phyloP scores from a whole-genome alignment of 106 monocot genomes.

The Narthecium ossifragum region DNA sequence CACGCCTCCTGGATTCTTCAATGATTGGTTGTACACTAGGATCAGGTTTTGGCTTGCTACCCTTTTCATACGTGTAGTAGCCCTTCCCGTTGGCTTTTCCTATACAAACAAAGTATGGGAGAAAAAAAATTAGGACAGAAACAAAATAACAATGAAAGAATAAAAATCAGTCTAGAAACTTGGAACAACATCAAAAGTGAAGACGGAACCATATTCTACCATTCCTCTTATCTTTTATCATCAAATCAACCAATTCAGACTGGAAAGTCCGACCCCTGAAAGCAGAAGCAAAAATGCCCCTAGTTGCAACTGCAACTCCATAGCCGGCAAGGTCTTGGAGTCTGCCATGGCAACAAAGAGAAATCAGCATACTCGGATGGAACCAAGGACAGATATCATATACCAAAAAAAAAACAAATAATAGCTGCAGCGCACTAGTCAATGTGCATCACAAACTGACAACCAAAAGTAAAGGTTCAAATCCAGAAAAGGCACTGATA shows the following conservation, averaged over 20 bases:
- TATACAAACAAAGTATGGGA: constrained; percentile 17
- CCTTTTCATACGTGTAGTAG: constrained; percentile 83
- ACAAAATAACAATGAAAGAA: not conserved
- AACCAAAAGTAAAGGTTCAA: too few relatives aligned
- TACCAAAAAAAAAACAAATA: too few relatives aligned
- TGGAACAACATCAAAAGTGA: too few relatives aligned
- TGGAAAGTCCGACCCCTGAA: constrained; percentile 63
- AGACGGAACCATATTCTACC: too few relatives aligned
- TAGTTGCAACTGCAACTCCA: constrained; percentile 87
- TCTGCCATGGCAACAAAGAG: too few relatives aligned
- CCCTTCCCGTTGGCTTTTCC: constrained; percentile 92
- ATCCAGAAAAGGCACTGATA: too few relatives aligned
- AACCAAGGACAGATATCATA: too few relatives aligned
- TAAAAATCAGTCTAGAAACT: not conserved
- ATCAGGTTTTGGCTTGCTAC: constrained; percentile 90
- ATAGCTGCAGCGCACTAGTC: too few relatives aligned
- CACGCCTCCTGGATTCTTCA: constrained; percentile 58
- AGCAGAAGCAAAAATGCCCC: constrained; percentile 45
- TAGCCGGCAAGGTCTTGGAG: constrained; percentile 88
- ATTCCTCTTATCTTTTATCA: constrained; percentile 67
- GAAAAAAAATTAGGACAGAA: not conserved
- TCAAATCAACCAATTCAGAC: constrained; percentile 42
- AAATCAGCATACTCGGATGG: too few relatives aligned
- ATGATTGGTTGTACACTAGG: constrained; percentile 55
- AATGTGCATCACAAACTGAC: too few relatives aligned